Conservation (phyloP, 805 yeast species). For the Diddensiella transvaalensis region DNA sequence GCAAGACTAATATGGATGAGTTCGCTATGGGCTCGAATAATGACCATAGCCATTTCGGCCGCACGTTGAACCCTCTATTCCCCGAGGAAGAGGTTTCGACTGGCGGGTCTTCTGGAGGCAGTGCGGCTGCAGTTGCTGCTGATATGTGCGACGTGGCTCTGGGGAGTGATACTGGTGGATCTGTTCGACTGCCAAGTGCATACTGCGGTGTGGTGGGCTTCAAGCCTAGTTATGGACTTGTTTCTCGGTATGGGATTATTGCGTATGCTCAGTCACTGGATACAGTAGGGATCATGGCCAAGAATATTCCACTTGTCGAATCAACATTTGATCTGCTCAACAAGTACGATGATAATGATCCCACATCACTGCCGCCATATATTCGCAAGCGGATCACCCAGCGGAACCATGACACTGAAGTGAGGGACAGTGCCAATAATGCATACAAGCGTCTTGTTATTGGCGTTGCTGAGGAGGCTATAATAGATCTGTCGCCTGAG, state of each 20-base stretch:
- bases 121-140: slow-evolving; percentile 87
- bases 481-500: slow-evolving; percentile 49
- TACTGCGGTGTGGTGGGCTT: slow-evolving; percentile 81
- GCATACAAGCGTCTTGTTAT: slow-evolving; percentile 39
- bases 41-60: slow-evolving; percentile 33
- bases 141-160: slow-evolving; percentile 67
- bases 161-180: slow-evolving; percentile 98
- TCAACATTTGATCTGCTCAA: slow-evolving; percentile 57
- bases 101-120: slow-evolving; percentile 97
- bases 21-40: slow-evolving; percentile 86
- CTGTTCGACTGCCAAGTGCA: slow-evolving; percentile 88
- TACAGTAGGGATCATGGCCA: slow-evolving; percentile 81
- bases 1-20: slow-evolving; percentile 91
- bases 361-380: slow-evolving; percentile 48
- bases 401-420: slow-evolving; percentile 8
- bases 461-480: slow-evolving; percentile 73
- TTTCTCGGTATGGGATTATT: slow-evolving; percentile 88
- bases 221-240: slow-evolving; percentile 89
- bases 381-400: slow-evolving; percentile 17
- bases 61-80: slow-evolving; percentile 41
- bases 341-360: slow-evolving; percentile 67
- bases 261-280: slow-evolving; percentile 93
- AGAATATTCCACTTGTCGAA: slow-evolving; percentile 41
- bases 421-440: slow-evolving; percentile 7
- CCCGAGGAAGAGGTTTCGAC: slow-evolving; percentile 42